These are phyloP conservation scores for Didymella exigua DNA, from an alignment of 2,329 filamentous ascomycete species.

Conservation along the genomic window DNA sequence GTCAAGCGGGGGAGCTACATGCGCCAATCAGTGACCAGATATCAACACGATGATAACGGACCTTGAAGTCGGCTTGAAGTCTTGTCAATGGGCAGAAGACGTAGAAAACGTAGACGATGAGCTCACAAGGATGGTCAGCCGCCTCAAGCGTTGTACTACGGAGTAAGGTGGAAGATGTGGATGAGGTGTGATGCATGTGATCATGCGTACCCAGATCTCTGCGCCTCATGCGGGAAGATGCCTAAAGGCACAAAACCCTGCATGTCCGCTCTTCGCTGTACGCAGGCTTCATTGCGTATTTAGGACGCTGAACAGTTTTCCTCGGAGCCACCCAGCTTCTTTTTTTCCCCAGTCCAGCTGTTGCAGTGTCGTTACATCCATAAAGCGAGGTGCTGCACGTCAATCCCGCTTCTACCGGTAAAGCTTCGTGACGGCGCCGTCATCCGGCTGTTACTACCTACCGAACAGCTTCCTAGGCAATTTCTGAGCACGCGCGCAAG, in stretches of 20 bases:
- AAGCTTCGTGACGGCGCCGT: conserved; percentile 4
- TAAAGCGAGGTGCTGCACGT: not conserved
- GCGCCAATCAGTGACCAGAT: conserved; percentile 6
- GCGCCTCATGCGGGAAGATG: conserved; percentile 20
- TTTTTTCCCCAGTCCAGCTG: not conserved
- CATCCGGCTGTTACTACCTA: conserved; percentile 1
- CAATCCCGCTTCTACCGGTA: conserved; percentile 2
- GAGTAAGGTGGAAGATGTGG: conserved; percentile 17
- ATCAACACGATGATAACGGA: conserved; percentile 12
- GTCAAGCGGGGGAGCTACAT: conserved; percentile 11
- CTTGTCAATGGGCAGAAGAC: not conserved
- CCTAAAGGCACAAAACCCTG: conserved; percentile 18
- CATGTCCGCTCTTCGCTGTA: conserved; percentile 25
- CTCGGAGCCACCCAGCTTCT: not conserved
- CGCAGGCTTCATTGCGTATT: conserved; percentile 18
- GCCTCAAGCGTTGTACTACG: conserved; percentile 15
- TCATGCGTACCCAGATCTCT: conserved; percentile 29
- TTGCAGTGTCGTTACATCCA: not conserved
- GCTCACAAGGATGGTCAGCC: conserved; percentile 15
- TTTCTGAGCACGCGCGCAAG: conserved; percentile 9
- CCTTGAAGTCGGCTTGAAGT: not conserved
- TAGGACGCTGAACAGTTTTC: conserved; percentile 17
- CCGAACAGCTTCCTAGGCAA: conserved; percentile 3
- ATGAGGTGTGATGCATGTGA: conserved; percentile 17
- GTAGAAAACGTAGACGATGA: conserved; percentile 1